phyloP scores from a whole-genome alignment of 2,329 filamentous ascomycete species.

The Massarina eburnea region DNA sequence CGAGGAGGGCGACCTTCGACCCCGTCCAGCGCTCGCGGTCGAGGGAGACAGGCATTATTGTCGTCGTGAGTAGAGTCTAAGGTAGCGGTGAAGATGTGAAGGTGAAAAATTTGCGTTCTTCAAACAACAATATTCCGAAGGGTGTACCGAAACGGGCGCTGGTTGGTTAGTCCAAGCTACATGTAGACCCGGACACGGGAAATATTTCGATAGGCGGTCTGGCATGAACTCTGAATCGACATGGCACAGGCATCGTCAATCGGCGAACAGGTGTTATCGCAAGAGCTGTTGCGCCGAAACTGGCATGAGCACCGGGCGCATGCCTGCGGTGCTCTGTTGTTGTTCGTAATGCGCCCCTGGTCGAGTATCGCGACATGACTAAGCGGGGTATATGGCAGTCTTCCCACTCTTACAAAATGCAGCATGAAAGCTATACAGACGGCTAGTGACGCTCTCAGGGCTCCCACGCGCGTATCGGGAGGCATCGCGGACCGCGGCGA shows the following conservation, averaged over 20 bases:
- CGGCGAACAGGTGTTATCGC: too few relatives aligned
- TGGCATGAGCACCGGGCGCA: too few relatives aligned
- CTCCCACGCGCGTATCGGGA: not conserved
- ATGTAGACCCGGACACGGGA: not conserved
- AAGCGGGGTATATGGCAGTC: too few relatives aligned
- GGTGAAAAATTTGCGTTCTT: constrained; percentile 25
- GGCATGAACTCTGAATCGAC: not conserved
- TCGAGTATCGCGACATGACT: too few relatives aligned
- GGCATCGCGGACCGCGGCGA: too few relatives aligned
- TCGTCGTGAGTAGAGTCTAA: constrained; percentile 22
- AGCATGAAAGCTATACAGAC: too few relatives aligned
- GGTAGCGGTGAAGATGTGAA: constrained; percentile 37
- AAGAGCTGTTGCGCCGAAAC: too few relatives aligned
- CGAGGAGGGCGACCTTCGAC: constrained; percentile 56
- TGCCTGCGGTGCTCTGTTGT: too few relatives aligned
- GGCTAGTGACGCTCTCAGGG: too few relatives aligned
- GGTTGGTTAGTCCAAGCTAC: constrained; percentile 26
- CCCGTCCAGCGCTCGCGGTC: constrained; percentile 31
- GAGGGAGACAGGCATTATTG: constrained; percentile 31
- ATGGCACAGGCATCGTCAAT: too few relatives aligned
- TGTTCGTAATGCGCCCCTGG: too few relatives aligned
- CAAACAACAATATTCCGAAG: constrained; percentile 8
- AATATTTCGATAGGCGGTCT: not conserved
- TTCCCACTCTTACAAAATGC: too few relatives aligned
- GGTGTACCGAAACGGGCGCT: constrained; percentile 28